A percentile compares a stretch with the other conserved stretches of the same genome.
Evolutionary conservation across 2,329 filamentous ascomycete genomes (phyloP).

Genomic region (Byssothecium circinans): DNA sequence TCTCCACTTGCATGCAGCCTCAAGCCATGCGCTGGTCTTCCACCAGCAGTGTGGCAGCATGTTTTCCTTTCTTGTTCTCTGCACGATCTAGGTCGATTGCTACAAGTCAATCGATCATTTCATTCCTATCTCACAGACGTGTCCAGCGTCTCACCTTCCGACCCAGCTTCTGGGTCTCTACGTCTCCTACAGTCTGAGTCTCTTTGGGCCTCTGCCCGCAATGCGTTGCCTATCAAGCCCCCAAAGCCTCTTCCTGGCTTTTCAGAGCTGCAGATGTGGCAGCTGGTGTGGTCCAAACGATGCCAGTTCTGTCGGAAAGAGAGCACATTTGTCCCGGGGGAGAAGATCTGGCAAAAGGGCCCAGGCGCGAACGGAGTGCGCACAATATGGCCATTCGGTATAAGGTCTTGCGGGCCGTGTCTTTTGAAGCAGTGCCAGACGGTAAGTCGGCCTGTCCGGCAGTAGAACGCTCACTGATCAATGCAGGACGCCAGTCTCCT

Average conservation of each 20-base stretch:
- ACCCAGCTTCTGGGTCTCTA: slow-evolving; percentile 35
- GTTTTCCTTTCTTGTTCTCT: slow-evolving; percentile 69
- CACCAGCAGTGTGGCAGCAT: slow-evolving; percentile 69
- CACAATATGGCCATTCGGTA: slow-evolving; percentile 71
- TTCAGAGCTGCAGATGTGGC: slow-evolving; percentile 77
- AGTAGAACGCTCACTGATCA: slow-evolving; percentile 3
- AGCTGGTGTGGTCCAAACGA: slow-evolving; percentile 60
- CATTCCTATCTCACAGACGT: slow-evolving; percentile 50
- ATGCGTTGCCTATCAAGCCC: slow-evolving; percentile 65
- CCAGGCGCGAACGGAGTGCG: slow-evolving; percentile 64
- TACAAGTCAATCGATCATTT: slow-evolving; percentile 69
- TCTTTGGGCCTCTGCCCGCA: slow-evolving; percentile 72
- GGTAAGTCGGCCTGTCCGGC: slow-evolving; percentile 52
- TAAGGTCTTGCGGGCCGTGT: slow-evolving; percentile 68
- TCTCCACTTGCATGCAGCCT: slow-evolving; percentile 15
- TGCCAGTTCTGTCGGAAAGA: slow-evolving; percentile 70
- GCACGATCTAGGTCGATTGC: slow-evolving; percentile 63
- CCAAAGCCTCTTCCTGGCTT: slow-evolving; percentile 67
- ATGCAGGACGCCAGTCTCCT: slow-evolving; percentile 69
- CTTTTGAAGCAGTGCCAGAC: slow-evolving; percentile 63
- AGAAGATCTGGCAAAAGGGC: slow-evolving; percentile 59
- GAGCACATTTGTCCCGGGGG: slow-evolving; percentile 25
- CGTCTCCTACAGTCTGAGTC: slow-evolving; percentile 60
- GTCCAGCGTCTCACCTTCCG: slow-evolving; percentile 33
- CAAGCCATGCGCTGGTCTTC: slow-evolving; percentile 47